phyloP scores from a whole-genome alignment of 2,329 filamentous ascomycete species.

The Beauveria scarabaeidicola region DNA sequence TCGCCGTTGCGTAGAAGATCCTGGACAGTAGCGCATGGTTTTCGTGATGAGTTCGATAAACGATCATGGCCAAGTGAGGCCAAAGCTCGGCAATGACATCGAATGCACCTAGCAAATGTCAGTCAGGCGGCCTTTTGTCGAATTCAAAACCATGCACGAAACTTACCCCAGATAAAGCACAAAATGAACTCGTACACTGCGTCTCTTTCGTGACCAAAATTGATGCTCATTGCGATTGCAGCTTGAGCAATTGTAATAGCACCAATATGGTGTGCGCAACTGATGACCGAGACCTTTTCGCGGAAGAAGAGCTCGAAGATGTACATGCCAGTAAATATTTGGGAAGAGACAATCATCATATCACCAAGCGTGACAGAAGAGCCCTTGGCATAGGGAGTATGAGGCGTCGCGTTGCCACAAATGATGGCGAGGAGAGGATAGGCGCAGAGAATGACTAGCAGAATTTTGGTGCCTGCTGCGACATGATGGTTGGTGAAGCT shows the following conservation, averaged over 20 bases:
- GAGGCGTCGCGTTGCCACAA: background rate
- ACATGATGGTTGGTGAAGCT: slow-evolving; percentile 12
- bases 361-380: slow-evolving; percentile 6
- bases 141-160: background rate
- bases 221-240: slow-evolving; percentile 11
- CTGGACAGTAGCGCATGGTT: slow-evolving; percentile 6
- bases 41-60: slow-evolving; percentile 4
- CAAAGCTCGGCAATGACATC: slow-evolving; percentile 11
- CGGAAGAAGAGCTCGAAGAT: slow-evolving; percentile 11
- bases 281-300: slow-evolving; percentile 11
- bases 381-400: slow-evolving; percentile 7
- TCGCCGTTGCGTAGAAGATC: slow-evolving; percentile 8
- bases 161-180: slow-evolving; percentile 12
- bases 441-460: slow-evolving; percentile 6
- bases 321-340: slow-evolving; percentile 11
- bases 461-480: slow-evolving; percentile 9
- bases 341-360: slow-evolving; percentile 9
- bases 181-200: slow-evolving; percentile 11
- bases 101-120: slow-evolving; percentile 7
- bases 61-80: slow-evolving; percentile 12
- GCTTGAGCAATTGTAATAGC: slow-evolving; percentile 11
- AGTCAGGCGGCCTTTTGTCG: background rate
- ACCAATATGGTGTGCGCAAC: slow-evolving; percentile 11
- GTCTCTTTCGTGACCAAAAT: slow-evolving; percentile 7
- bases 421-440: slow-evolving; percentile 11